These are phyloP conservation scores for Daldinia childiae DNA, from an alignment of 495 filamentous ascomycete species.

Conservation along the genomic window DNA sequence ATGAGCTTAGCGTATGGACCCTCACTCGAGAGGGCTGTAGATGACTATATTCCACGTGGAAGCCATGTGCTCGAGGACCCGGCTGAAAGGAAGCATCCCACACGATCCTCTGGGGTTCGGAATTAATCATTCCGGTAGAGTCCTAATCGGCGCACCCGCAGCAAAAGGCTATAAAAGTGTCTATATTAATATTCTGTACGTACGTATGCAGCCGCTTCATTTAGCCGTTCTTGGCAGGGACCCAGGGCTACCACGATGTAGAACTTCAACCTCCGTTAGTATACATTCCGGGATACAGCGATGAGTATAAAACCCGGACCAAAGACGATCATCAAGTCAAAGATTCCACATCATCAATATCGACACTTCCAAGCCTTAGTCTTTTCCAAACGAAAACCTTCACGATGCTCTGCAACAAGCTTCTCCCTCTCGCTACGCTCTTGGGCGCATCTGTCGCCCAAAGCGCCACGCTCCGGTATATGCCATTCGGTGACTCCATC, in stretches of 20 bases:
- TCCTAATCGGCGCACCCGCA: conserved; percentile 8
- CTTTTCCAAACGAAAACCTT: background rate
- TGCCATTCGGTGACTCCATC: conserved; percentile 64
- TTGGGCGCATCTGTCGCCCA: conserved; percentile 41
- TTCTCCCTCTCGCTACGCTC: conserved; percentile 37
- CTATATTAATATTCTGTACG: conserved; percentile 14
- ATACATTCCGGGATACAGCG: background rate
- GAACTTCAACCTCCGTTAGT: background rate
- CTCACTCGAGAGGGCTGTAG: conserved; percentile 1
- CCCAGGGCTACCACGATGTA: background rate
- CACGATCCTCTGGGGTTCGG: conserved; percentile 18
- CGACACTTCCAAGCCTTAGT: background rate
- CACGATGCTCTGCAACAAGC: conserved; percentile 41
- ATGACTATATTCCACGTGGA: conserved; percentile 37
- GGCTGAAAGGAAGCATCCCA: conserved; percentile 32
- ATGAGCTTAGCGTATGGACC: conserved; percentile 2
- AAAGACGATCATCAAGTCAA: background rate
- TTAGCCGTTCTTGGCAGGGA: conserved; percentile 32
- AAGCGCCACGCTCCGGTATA: conserved; percentile 50
- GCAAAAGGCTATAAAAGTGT: conserved; percentile 1
- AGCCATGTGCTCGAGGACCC: conserved; percentile 33
- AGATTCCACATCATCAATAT: background rate
- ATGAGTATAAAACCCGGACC: conserved; percentile 24
- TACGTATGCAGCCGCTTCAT: conserved; percentile 12
- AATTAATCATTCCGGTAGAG: conserved; percentile 25